Percentiles rank a stretch among this genome's conserved stretches.
Evolutionary conservation across 202 grass and related monocot genomes (phyloP).

Genomic region (Zizania palustris): DNA sequence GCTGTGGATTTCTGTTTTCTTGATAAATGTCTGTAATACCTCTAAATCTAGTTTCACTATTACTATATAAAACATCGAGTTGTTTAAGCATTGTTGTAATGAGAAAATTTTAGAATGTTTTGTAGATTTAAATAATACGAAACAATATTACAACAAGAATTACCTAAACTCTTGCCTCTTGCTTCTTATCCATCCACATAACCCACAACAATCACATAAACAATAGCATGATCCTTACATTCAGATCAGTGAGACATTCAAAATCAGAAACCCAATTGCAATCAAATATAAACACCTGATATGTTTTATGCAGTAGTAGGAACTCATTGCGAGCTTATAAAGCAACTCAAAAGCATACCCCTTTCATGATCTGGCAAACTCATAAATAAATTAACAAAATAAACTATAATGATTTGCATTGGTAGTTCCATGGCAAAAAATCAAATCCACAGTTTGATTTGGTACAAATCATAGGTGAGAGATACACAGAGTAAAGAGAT

Average conservation of each 20-base stretch:
- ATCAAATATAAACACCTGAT: not conserved
- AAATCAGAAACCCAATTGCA: constrained; percentile 4
- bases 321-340: not conserved
- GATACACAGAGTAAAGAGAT: not conserved
- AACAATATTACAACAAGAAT: too few relatives aligned
- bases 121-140: too few relatives aligned
- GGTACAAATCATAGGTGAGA: not conserved
- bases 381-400: constrained; percentile 10
- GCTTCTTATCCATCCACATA: not conserved
- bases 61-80: too few relatives aligned
- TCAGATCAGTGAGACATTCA: not conserved
- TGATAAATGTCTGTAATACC: too few relatives aligned
- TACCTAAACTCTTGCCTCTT: not conserved
- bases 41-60: too few relatives aligned
- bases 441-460: not conserved
- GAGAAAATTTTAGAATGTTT: too few relatives aligned
- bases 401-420: not conserved
- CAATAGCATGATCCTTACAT: not conserved
- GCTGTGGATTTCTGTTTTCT: too few relatives aligned
- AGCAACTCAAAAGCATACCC: not conserved
- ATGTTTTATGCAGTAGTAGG: not conserved
- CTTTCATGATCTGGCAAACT: not conserved
- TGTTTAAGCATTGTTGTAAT: too few relatives aligned
- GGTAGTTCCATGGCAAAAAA: not conserved
- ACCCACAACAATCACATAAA: not conserved